A percentile compares a stretch with the other conserved stretches of the same genome.
phyloP scores from a whole-genome alignment of 352 stramenopile genomes.

The Phytophthora cajani region DNA sequence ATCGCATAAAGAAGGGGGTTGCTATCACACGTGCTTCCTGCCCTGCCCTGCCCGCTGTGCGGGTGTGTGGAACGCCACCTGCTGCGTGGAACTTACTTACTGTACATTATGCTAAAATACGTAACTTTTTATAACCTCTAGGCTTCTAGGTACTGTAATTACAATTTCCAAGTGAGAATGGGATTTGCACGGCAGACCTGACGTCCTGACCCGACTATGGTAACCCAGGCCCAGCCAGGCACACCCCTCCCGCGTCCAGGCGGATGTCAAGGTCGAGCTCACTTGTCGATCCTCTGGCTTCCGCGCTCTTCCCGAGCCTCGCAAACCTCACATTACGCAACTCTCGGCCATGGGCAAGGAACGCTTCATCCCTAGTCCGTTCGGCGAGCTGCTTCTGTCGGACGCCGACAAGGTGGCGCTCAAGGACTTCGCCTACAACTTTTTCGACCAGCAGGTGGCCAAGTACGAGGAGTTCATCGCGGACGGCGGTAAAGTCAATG shows the following conservation, averaged over 20 bases:
- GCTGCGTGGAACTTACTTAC: background rate
- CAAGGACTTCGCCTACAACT: slow-evolving; percentile 29
- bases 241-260: slow-evolving; percentile 4
- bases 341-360: slow-evolving; percentile 24
- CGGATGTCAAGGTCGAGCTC: background rate
- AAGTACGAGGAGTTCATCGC: slow-evolving; percentile 50
- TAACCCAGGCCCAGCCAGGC: background rate
- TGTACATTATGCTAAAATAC: too few species aligned
- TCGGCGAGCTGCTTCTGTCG: slow-evolving; percentile 7
- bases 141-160: too few species aligned
- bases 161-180: background rate
- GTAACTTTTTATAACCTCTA: background rate
- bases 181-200: slow-evolving; percentile 4
- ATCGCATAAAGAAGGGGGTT: slow-evolving; percentile 3
- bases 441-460: slow-evolving; percentile 30
- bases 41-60: background rate
- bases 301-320: background rate
- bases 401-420: slow-evolving; percentile 15
- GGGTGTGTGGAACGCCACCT: background rate
- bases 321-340: background rate
- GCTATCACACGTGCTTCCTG: background rate
- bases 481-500: slow-evolving; percentile 33
- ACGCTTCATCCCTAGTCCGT: slow-evolving; percentile 32
- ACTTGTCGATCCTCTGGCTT: slow-evolving; percentile 28
- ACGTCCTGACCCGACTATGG: slow-evolving; percentile 6